Percentiles rank a stretch among this genome's conserved stretches.
These are phyloP conservation scores for Xerocomellus intermedius DNA, from an alignment of 768 basidiomycete genomes.

Conservation along the genomic window DNA sequence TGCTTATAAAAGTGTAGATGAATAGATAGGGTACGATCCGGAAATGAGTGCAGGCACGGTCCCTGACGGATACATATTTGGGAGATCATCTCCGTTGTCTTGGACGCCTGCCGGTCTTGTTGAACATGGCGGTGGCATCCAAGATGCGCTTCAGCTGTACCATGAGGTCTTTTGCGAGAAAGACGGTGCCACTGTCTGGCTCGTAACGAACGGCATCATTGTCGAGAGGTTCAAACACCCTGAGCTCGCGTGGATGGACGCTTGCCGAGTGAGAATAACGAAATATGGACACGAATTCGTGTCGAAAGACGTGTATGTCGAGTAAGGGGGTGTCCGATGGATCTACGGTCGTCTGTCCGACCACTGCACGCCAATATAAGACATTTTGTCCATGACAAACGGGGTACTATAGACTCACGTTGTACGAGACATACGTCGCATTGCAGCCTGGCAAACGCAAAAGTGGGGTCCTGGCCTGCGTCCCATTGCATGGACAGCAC, in stretches of 20 bases:
- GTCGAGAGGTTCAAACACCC: constrained; percentile 51
- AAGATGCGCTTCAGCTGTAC: constrained; percentile 28
- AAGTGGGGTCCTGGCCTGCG: constrained; percentile 25
- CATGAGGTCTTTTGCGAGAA: constrained; percentile 49
- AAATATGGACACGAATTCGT: constrained; percentile 66
- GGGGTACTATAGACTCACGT: constrained; percentile 16
- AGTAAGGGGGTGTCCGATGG: constrained; percentile 13
- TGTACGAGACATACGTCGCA: constrained; percentile 31
- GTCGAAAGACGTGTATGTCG: constrained; percentile 33
- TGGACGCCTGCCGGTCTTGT: constrained; percentile 8
- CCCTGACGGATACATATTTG: not conserved
- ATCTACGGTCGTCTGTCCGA: constrained; percentile 17
- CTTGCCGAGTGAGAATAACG: constrained; percentile 52
- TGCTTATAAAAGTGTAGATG: constrained; percentile 5
- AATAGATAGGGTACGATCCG: constrained; percentile 6
- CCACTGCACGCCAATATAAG: constrained; percentile 1
- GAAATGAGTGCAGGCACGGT: not conserved
- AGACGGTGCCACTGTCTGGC: constrained; percentile 57
- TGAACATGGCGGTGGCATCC: constrained; percentile 22
- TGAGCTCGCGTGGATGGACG: constrained; percentile 35
- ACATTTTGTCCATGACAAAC: not conserved
- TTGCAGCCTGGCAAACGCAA: constrained; percentile 36
- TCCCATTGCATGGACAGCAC: constrained; percentile 15
- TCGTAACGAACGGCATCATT: constrained; percentile 51
- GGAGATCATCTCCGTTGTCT: constrained; percentile 12